Base-by-base conservation (phyloP, 2,329 filamentous ascomycete genomes). In the Colletotrichum trifolii region DNA sequence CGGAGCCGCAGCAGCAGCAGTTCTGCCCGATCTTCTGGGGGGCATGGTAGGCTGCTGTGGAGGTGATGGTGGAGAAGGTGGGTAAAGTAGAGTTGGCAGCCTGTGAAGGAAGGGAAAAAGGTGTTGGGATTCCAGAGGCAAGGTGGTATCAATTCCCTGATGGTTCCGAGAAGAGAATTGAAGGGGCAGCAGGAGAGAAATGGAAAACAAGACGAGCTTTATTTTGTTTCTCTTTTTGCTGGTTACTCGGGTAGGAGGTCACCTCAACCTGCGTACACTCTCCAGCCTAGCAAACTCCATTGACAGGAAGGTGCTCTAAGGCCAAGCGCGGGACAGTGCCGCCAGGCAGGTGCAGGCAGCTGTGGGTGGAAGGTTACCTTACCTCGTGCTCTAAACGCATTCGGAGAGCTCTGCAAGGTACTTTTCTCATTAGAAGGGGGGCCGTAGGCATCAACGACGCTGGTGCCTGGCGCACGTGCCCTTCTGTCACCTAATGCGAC, bases 381-480 rank as follows among this genome's bases (percentile, higher is more conserved):
- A 5, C 25, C 25, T 25, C 25, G 36, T 17, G 36, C 38, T 40
- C 38, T 43, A 42, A 48, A 55, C 54, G 54, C 48, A 46, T 66
- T 54, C 42, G 45, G 53, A 59, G 6, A 15, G 15, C 40, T 15
- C 15, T 43, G 9, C 43, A 46, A 25, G 43, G 43, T 15, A 46
- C 15, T 13, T 43, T 25, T 25, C 25, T 25, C 25, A 25, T 25
- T 25, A 25, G 25, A 25, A 25, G 25, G 25, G 25, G 25, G 4
- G 25, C 43, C 8, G 54, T 54, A 61, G 66, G 59, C 58, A 59
- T 49, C 45, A 38, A 39, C 49, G 54, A 47, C 64, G 59, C 45
- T 68, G 66, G 54, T 68, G 66, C 66, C 66, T 68, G 46, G 50
- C 54, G 54, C 66, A 68, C 66, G 66, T 64, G 54, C 64, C 60